phyloP scores from a whole-genome alignment of 2,329 filamentous ascomycete species.

The Botryotinia calthae region DNA sequence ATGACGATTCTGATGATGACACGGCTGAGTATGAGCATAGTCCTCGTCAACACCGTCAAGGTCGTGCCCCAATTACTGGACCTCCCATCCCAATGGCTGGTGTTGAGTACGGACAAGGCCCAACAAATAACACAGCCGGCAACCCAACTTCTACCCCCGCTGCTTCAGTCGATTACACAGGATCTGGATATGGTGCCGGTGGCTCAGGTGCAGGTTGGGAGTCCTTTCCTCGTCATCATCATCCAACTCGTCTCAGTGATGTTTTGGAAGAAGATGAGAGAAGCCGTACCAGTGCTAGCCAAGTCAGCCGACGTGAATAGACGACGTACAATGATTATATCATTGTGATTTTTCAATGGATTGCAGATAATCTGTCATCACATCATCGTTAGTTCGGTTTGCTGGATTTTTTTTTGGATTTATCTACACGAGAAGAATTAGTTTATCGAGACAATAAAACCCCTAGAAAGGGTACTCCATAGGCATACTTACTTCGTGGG shows the following conservation, averaged over 20 bases:
- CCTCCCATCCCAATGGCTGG: conserved; percentile 29
- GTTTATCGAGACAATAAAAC: conserved; percentile 2
- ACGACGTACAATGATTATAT: conserved; percentile 18
- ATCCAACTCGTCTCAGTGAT: conserved; percentile 84
- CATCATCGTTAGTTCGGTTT: background rate
- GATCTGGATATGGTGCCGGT: conserved; percentile 58
- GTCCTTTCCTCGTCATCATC: conserved; percentile 72
- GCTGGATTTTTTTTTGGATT: background rate
- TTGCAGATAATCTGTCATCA: background rate
- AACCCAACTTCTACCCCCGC: conserved; percentile 25
- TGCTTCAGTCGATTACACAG: conserved; percentile 58
- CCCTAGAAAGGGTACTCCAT: background rate
- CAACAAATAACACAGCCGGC: conserved; percentile 22
- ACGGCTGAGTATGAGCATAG: conserved; percentile 57
- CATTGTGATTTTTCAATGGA: background rate
- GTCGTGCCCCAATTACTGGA: conserved; percentile 25
- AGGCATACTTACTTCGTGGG: background rate
- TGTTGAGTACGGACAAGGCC: conserved; percentile 33
- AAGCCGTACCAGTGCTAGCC: conserved; percentile 63
- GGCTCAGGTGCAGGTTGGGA: conserved; percentile 70
- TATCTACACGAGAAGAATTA: background rate
- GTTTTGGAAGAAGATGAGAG: conserved; percentile 84
- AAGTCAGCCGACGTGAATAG: conserved; percentile 31
- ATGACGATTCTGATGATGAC: conserved; percentile 49
- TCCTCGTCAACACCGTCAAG: conserved; percentile 33